Conservation (phyloP, 306 rosid species). For the Morella rubra region DNA sequence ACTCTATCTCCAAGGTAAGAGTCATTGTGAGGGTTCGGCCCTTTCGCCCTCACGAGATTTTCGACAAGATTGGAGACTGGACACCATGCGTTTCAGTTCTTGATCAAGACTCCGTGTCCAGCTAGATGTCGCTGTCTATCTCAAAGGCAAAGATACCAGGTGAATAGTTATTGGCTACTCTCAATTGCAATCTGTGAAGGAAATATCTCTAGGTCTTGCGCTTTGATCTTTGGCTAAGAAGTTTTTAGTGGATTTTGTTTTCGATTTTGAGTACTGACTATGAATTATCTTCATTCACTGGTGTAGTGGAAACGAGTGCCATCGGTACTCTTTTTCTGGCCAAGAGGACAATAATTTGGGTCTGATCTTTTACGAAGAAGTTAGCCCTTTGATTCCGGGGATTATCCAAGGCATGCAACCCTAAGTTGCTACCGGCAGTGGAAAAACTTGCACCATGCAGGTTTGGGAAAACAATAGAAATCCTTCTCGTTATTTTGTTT, state of each 20-base stretch:
- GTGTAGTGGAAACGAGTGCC: slow-evolving; percentile 78
- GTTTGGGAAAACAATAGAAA: slow-evolving; percentile 36
- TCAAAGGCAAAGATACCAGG: slow-evolving; percentile 81
- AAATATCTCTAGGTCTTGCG: not conserved
- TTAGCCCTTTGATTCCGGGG: slow-evolving; percentile 67
- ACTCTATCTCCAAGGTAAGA: slow-evolving; percentile 60
- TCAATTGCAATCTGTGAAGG: not conserved
- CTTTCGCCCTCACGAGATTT: slow-evolving; percentile 56
- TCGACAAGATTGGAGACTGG: slow-evolving; percentile 27
- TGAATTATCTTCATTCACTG: not conserved
- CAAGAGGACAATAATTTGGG: slow-evolving; percentile 68
- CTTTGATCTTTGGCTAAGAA: not conserved
- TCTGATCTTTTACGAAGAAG: slow-evolving; percentile 67
- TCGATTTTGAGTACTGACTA: not conserved
- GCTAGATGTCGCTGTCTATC: slow-evolving; percentile 56
- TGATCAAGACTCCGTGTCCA: slow-evolving; percentile 37
- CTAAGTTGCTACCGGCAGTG: slow-evolving; percentile 96
- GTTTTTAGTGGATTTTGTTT: not conserved
- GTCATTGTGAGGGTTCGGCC: slow-evolving; percentile 88
- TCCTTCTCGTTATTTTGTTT: not conserved
- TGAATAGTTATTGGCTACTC: slow-evolving; percentile 10
- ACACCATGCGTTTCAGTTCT: slow-evolving; percentile 55
- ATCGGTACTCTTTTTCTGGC: slow-evolving; percentile 65
- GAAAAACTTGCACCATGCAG: slow-evolving; percentile 96
- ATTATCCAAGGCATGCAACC: slow-evolving; percentile 69